Evolutionary conservation across 1,139 yeast species (phyloP).

Genomic region (Blastobotrys proliferans): DNA sequence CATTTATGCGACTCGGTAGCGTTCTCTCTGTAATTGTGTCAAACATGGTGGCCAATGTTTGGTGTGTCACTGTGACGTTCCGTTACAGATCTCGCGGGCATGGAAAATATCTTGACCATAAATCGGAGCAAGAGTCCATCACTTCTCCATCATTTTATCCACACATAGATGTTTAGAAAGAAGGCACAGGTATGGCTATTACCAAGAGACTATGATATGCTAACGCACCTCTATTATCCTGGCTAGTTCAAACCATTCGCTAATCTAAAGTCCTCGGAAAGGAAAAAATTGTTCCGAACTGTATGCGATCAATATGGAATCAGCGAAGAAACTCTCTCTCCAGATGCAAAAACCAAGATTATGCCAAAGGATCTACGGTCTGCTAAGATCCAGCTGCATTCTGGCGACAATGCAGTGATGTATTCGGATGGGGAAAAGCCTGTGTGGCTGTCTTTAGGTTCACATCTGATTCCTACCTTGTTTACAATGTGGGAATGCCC

Average conservation of each 20-base stretch:
- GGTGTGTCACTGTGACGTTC: not conserved
- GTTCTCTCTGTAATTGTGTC: conserved; percentile 18
- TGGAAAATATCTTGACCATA: not conserved
- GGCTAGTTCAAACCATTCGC: conserved; percentile 65
- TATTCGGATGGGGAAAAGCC: conserved; percentile 64
- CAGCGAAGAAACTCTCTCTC: conserved; percentile 43
- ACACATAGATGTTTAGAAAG: conserved; percentile 55
- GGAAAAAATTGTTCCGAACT: conserved; percentile 53
- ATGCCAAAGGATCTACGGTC: conserved; percentile 62
- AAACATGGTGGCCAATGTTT: conserved; percentile 2
- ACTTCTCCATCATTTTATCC: not conserved
- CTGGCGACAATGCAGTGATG: conserved; percentile 56
- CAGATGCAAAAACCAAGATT: conserved; percentile 46
- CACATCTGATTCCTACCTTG: conserved; percentile 61
- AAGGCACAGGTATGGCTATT: conserved; percentile 43
- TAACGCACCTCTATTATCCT: too few species aligned
- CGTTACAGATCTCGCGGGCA: too few species aligned
- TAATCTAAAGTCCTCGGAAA: conserved; percentile 76
- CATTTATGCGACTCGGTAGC: conserved; percentile 35
- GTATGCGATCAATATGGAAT: conserved; percentile 47
- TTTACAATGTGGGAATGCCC: conserved; percentile 72
- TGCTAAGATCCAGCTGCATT: conserved; percentile 57
- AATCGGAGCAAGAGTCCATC: not conserved
- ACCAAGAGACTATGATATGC: not conserved
- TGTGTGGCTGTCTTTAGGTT: conserved; percentile 62